Base-by-base conservation (phyloP, 2,329 filamentous ascomycete genomes). In the Orbilia ellipsospora region DNA sequence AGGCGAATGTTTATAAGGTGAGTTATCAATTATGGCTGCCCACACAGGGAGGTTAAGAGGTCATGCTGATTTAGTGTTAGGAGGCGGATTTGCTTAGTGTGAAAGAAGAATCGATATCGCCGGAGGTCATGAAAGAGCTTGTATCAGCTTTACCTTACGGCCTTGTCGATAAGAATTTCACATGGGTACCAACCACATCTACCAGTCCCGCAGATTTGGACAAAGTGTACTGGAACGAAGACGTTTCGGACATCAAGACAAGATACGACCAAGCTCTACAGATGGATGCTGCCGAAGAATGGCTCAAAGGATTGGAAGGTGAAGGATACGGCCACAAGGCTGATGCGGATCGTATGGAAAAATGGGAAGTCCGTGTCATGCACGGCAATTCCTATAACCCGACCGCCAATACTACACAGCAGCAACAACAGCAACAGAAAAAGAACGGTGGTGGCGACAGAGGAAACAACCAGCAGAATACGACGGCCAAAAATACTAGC, bases 231-330 rank as follows among this genome's bases (percentile, higher is more conserved):
- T 89, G 86, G 81, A 86, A 86, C 54, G 80, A 84, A 26, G 87
- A 93, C 70, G 85, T 93, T 42, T 85, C 89, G 26, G 84, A 85
- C 6, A 86, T 94, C 77, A 86, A 87, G 70, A 80, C 83, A 36
- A 88, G 92, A 79, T 88, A 92, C 78, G 83, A 87, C 51, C 84
- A 87, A 4, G 90, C 89, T 64, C 87, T 88, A 78, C 82, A 84
- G n/a, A 85, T 92, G 78, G 90, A 92, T n/a, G 79, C 85, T 10
- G 86, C 87, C 2, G 90, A 92, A 78, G 92, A 94, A 81, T 95
- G 92, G 92, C 84, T 89, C 31, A 94, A 94, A 82, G 92, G 92
- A 8, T 85, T 95, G 2, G 87, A 89, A 51, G 84, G 83, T 28
- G 86, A 88, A 70, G 90, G 91, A 8, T 87, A 87, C 78, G 85